These are phyloP conservation scores for Rhodotorula sp. DNA, from an alignment of 1,284 basidiomycete genomes.

Conservation along the genomic window DNA sequence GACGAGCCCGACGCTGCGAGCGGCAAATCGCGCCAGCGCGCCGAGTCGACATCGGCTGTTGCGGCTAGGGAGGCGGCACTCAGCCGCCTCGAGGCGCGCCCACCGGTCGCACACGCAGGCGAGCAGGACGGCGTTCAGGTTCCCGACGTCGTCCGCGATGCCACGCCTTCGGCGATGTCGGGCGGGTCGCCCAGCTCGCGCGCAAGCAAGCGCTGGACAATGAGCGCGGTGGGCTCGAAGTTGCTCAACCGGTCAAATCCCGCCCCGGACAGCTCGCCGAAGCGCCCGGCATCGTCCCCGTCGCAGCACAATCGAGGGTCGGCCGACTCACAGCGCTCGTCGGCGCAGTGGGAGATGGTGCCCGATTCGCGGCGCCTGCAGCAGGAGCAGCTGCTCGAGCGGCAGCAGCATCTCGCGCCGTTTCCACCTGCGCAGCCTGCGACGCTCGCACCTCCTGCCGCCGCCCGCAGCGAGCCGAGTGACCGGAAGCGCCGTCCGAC, in stretches of 20 bases:
- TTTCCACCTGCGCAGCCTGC: not conserved
- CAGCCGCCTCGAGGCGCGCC: slow-evolving; percentile 3
- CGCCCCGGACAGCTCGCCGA: not conserved
- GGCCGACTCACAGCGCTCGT: not conserved
- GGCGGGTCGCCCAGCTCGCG: slow-evolving; percentile 1
- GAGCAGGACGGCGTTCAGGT: not conserved
- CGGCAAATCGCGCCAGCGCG: not conserved
- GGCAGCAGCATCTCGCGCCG: not conserved
- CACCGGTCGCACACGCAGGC: not conserved
- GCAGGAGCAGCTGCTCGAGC: not conserved
- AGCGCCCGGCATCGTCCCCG: not conserved
- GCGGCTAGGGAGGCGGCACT: not conserved
- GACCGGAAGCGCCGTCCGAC: slow-evolving; percentile 17
- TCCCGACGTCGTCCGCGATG: slow-evolving; percentile 4
- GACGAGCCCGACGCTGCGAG: not conserved
- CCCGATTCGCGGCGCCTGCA: not conserved
- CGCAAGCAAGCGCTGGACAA: slow-evolving; percentile 34
- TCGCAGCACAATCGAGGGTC: not conserved
- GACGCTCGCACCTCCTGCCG: no score
- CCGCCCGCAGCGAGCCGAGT: not conserved
- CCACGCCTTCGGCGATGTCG: not conserved
- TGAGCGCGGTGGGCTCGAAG: slow-evolving; percentile 18
- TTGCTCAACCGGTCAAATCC: slow-evolving; percentile 8
- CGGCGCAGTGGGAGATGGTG: not conserved
- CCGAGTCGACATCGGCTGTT: not conserved